These are phyloP conservation scores for Phytopythium delawarense DNA, from an alignment of 352 stramenopile species.

Conservation along the genomic window DNA sequence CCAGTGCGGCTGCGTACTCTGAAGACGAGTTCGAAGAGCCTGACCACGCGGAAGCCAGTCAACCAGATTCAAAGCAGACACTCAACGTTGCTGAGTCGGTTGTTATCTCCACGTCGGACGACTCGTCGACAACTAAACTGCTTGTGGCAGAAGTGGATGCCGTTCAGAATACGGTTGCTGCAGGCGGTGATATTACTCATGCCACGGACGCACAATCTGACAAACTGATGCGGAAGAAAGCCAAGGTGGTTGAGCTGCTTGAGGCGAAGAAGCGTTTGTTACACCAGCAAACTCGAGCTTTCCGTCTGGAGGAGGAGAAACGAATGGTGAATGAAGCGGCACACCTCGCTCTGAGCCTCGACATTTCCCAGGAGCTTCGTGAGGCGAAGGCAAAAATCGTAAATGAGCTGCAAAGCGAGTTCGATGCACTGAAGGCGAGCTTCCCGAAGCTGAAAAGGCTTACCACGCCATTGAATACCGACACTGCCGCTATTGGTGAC, in stretches of 20 bases:
- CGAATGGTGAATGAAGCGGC: slow-evolving; percentile 38
- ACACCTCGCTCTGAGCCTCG: slow-evolving; percentile 27
- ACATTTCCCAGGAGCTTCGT: slow-evolving; percentile 24
- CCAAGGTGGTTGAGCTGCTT: slow-evolving; percentile 33
- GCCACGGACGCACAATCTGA: slow-evolving; percentile 4
- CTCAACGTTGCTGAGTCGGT: background rate
- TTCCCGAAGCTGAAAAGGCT: slow-evolving; percentile 16
- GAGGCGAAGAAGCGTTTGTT: slow-evolving; percentile 31
- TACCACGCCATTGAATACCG: background rate
- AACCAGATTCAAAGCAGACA: background rate
- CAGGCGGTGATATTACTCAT: background rate
- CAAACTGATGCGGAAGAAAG: slow-evolving; percentile 43
- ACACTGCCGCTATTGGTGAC: background rate
- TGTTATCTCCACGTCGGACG: slow-evolving; percentile 31
- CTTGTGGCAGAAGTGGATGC: slow-evolving; percentile 27
- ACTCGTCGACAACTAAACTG: slow-evolving; percentile 50
- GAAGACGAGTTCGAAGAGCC: slow-evolving; percentile 19
- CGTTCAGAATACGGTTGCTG: slow-evolving; percentile 6
- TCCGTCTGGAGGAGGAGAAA: slow-evolving; percentile 34
- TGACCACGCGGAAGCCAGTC: slow-evolving; percentile 5
- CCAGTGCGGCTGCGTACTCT: slow-evolving; percentile 10
- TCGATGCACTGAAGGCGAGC: slow-evolving; percentile 22
- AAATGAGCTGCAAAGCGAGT: slow-evolving; percentile 23
- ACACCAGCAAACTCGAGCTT: slow-evolving; percentile 22
- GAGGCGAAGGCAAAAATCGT: slow-evolving; percentile 26